Conservation (phyloP, 345 rosid genomes). For the Cardiospermum halicacabum region DNA sequence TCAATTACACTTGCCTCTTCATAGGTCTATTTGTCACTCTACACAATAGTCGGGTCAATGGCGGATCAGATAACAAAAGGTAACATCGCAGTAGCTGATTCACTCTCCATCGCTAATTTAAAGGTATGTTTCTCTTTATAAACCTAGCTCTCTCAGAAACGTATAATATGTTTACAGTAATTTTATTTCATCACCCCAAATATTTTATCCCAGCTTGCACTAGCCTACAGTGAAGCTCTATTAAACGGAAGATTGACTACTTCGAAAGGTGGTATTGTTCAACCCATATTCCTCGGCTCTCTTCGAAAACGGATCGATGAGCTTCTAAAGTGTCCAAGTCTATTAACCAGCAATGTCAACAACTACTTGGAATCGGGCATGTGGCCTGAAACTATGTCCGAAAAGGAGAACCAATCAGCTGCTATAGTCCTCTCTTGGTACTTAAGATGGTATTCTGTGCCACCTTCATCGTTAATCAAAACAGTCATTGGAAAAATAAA, state of each 20-base stretch:
- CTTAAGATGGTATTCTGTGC: conserved; percentile 74
- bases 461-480: conserved; percentile 50
- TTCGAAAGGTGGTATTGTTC: conserved; percentile 63
- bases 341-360: conserved; percentile 34
- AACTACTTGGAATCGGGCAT: conserved; percentile 49
- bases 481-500: conserved; percentile 44
- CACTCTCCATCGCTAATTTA: conserved; percentile 71
- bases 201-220: conserved; percentile 52
- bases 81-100: conserved; percentile 36
- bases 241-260: conserved; percentile 56
- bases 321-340: conserved; percentile 37
- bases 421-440: conserved; percentile 65
- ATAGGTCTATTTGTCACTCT: conserved; percentile 84
- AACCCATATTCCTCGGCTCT: conserved; percentile 63
- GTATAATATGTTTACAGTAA: no score
- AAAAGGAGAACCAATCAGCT: conserved; percentile 24
- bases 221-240: conserved; percentile 72
- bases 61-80: conserved; percentile 55
- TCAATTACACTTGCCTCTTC: neutral
- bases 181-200: neutral
- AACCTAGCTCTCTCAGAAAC: neutral
- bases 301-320: conserved; percentile 66
- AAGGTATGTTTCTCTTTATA: conserved; percentile 52
- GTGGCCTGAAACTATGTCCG: conserved; percentile 51
- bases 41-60: conserved; percentile 66